A percentile compares a stretch with the other conserved stretches of the same genome.
Conservation (phyloP, 2,329 filamentous ascomycete genomes). For the Tothia fuscella region DNA sequence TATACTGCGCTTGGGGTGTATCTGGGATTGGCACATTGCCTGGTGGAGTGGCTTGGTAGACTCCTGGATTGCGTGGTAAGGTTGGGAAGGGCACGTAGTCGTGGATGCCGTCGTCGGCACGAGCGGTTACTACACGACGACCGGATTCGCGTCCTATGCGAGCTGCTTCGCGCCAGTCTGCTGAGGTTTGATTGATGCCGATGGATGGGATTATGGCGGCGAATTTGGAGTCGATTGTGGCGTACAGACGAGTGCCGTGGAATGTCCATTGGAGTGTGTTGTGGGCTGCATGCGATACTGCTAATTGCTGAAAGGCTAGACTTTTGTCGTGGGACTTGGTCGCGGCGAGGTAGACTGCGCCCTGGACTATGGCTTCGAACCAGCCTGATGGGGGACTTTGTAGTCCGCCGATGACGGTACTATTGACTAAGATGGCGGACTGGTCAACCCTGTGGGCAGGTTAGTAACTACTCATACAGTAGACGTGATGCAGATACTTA, state of each 20-base stretch:
- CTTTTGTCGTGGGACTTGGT: constrained; percentile 14
- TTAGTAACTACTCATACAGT: not conserved
- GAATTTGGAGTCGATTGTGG: constrained; percentile 16
- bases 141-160: constrained; percentile 16
- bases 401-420: constrained; percentile 17
- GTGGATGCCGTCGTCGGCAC: constrained; percentile 17
- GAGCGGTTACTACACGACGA: constrained; percentile 14
- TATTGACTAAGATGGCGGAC: constrained; percentile 16
- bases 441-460: constrained; percentile 16
- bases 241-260: constrained; percentile 19
- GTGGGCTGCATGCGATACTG: constrained; percentile 21
- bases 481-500: constrained; percentile 1
- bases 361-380: constrained; percentile 19
- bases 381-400: constrained; percentile 20
- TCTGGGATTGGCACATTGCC: constrained; percentile 17
- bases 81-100: constrained; percentile 17
- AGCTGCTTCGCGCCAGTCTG: constrained; percentile 13
- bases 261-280: constrained; percentile 19
- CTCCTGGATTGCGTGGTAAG: constrained; percentile 13
- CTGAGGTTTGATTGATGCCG: constrained; percentile 14
- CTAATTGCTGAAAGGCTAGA: constrained; percentile 19
- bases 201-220: constrained; percentile 15
- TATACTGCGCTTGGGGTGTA: constrained; percentile 18
- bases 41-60: constrained; percentile 18
- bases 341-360: constrained; percentile 18